Evolutionary conservation across 345 rosid genomes (phyloP), one percentile per base, ranked within the genome.

Genomic region (Arabidopsis suecica): DNA sequence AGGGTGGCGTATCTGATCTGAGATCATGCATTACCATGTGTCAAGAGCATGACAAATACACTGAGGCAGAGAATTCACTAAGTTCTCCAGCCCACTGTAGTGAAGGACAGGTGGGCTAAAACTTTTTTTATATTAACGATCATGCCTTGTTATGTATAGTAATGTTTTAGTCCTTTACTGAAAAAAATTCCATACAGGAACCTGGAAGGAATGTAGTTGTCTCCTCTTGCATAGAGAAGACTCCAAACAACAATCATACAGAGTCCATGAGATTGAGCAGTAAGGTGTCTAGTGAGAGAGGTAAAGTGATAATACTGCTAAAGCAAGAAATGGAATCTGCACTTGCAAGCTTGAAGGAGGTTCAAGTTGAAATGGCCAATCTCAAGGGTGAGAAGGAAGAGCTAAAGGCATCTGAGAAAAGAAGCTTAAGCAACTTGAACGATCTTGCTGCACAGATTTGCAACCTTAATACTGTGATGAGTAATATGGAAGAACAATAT

Each of bases 311-410:
- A 74, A 64, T 78, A 75, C 86, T 89, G 82, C 81, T 93, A 73
- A 91, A 79, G 83, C 77, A 72, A 81, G 98, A 91, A 86, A 80
- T 89, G 68, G 91, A 84, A 78, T 88, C 84, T 76, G 97, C 98
- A 22, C 82, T 91, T 65, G 83, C 70, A 75, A 85, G 93, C 79
- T 81, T 93, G 74, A 84, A 86, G 76, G 91, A 88, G 61, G 86
- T 91, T 72, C 87, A 84, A 76, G 61, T 73, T 82, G 93, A 91
- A 78, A 86, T 93, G 88, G 77, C 70, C 73, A 87, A 69, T 75
- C 74, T 91, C 65, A 83, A 68, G 37, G 62, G 67, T 4, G 93
- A 87, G 86, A 91, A 89, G 80, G 88, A 86, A 82, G 86, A 83
- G 75, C 82, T 84, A 68, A 22, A 50, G 82, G 61, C 81, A 53